Base-by-base conservation (phyloP, 305 asterid species). In the Coffea humblotiana region DNA sequence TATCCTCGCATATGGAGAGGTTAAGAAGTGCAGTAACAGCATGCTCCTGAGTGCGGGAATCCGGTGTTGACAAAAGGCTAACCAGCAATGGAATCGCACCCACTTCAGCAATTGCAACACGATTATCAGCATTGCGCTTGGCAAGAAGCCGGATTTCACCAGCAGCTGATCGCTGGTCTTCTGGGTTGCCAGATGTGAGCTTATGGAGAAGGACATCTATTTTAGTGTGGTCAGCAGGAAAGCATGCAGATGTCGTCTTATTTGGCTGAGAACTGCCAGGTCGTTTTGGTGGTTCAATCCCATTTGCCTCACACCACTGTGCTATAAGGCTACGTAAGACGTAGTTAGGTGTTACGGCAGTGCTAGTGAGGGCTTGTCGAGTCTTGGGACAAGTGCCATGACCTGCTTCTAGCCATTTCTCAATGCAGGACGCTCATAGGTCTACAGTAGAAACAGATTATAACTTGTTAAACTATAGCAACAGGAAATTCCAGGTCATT, bases 91-190 rank as follows among this genome's bases (percentile, higher is more conserved):
- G 97, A 77, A 96, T 91, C 37, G 98, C 98, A 37, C 99, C 99
- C 18, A 98, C 94, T 85, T 94, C 98, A 47, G 98, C 99, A 82
- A 96, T 90, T 4, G 99, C 98, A 29, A 96, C 95, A 48, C 98
- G 97, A 54, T 96, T 92, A 84, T 92, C 97, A 14, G 98, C 92
- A 69, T 94, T 96, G 56, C 97, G 93, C 83, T 96, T 96, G 73
- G 98, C 98, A 40, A 96, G 97, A n/a, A 94, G 93, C 67, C 99
- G 97, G 84, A 96, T 89, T 85, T 96, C 99, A 40, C 97, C 94
- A 1, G 99, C 96, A 56, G 98, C 97, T 1, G 97, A 86, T 40
- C 93, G 88, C 68, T 89, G 97, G 58, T 94, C 98, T 82, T 96
- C 99, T 0, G 97, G 96, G 90, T 74, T 87, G 74, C 88, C 88